Evolutionary conservation across 1,284 basidiomycete species (phyloP), one percentile per base, ranked within the genome.

Genomic region (Marasmius oreades): DNA sequence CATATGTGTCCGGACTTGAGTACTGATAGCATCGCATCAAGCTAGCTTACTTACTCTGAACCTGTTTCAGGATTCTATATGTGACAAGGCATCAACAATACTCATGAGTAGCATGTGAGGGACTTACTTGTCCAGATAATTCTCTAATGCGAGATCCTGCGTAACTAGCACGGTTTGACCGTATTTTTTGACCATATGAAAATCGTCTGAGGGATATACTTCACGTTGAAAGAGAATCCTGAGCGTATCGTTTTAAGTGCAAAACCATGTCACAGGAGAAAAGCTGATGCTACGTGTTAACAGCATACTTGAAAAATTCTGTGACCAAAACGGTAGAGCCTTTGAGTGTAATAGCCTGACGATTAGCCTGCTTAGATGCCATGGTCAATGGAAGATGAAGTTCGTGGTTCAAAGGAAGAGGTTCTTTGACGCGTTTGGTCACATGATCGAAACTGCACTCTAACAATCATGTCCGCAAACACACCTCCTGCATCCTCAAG

Each of bases 131-230:
- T 91, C 87, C 18, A 99, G 82, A 69, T 99, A 99, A 66, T 90
- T 92, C 67, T 95, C 92, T 46, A 99, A 74, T 1, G 90, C 90
- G 53, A 95, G 87, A 66, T 99, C 95, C 61, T 95, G 90, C 1
- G 95, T 97, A 2, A 97, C 88, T 26, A 99, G 82, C 64, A 99
- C 92, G 1, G 94, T 95, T 62, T 98, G 88, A 0, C 96, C 96
- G 65, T 98, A 99, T 71, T 98, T 99, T 73, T 98, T 98, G 56
- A 98, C 93, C 90, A 95, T 93, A 67, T 97, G 95, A 70, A 99
- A 99, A 72, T 99, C 97, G 71, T 99, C 96, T 0, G 93, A 88
- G 1, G 97, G 95, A 70, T 99, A 99, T 28, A 99, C 93, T 53
- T 93, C 93, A 28, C 97, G 84, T 73, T 99, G 96, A 74, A 97